Evolutionary conservation across 2,329 filamentous ascomycete species (phyloP).

Genomic region (Aspergillus chevalieri): DNA sequence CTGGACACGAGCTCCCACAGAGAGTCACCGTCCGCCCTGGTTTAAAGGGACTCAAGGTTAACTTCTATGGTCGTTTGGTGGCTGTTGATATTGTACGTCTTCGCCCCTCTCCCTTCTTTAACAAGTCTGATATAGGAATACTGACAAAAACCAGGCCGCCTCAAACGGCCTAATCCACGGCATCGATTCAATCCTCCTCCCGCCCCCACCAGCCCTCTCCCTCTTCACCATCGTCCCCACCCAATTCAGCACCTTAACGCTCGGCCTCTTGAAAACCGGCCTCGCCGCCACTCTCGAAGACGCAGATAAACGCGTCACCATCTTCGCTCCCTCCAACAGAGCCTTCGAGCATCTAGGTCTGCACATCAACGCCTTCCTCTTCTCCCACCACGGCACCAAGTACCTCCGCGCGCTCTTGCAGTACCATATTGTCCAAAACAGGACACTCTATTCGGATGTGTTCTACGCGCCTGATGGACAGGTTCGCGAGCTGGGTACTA

Average conservation of each 20-base stretch:
- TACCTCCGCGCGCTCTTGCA: constrained; percentile 72
- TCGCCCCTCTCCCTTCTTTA: neutral
- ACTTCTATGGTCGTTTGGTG: constrained; percentile 69
- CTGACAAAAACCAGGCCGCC: constrained; percentile 46
- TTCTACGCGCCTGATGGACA: constrained; percentile 54
- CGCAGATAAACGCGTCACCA: constrained; percentile 60
- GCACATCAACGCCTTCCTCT: constrained; percentile 74
- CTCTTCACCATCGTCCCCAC: constrained; percentile 61
- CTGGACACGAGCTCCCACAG: constrained; percentile 61
- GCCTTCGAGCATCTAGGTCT: constrained; percentile 74
- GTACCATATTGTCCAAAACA: constrained; percentile 69
- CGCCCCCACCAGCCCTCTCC: constrained; percentile 60
- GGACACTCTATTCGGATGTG: constrained; percentile 72
- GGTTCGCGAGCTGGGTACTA: constrained; percentile 15
- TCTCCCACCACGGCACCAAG: constrained; percentile 65
- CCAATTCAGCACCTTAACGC: constrained; percentile 71
- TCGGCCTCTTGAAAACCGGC: constrained; percentile 68
- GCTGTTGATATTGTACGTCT: constrained; percentile 60
- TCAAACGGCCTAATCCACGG: constrained; percentile 78
- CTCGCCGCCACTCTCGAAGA: constrained; percentile 55
- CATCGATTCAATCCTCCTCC: constrained; percentile 67
- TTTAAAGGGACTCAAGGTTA: constrained; percentile 61
- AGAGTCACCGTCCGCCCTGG: constrained; percentile 64
- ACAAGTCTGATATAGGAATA: neutral
- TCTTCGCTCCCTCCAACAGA: constrained; percentile 74